Evolutionary conservation across 768 basidiomycete genomes (phyloP).

Genomic region (Collybia mongolica): DNA sequence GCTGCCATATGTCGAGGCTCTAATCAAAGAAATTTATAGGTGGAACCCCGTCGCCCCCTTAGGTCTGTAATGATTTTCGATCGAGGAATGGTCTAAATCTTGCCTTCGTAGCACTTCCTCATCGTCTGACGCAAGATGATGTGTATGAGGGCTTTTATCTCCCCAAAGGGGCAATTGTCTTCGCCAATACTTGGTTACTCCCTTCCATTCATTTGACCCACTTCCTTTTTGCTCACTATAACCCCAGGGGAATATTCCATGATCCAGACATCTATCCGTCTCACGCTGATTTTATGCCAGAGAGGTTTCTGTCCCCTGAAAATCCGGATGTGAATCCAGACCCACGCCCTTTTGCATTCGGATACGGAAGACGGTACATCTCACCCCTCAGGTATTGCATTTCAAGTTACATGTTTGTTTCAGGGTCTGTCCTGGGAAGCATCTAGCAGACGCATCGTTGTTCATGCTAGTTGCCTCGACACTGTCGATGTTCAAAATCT

Average conservation of each 20-base stretch:
- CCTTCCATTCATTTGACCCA: too few relatives aligned
- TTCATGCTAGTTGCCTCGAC: constrained; percentile 1
- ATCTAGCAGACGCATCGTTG: constrained; percentile 5
- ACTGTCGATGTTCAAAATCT: constrained; percentile 6
- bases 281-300: constrained; percentile 24
- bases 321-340: constrained; percentile 7
- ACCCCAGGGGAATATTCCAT: constrained; percentile 23
- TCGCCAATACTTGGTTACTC: too few relatives aligned
- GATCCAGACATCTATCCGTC: constrained; percentile 27
- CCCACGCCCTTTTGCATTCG: constrained; percentile 5
- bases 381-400: not conserved
- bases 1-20: not conserved
- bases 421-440: constrained; percentile 5
- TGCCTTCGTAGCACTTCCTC: not conserved
- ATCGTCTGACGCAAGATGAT: constrained; percentile 1
- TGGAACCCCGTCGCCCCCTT: not conserved
- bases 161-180: not conserved
- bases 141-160: not conserved
- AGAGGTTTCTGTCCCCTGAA: constrained; percentile 15
- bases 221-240: too few relatives aligned
- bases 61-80: not conserved
- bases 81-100: not conserved
- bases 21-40: not conserved
- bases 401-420: not conserved
- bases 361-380: constrained; percentile 2